phyloP scores from a whole-genome alignment of 768 basidiomycete species.

The Tricholoma sp. region DNA sequence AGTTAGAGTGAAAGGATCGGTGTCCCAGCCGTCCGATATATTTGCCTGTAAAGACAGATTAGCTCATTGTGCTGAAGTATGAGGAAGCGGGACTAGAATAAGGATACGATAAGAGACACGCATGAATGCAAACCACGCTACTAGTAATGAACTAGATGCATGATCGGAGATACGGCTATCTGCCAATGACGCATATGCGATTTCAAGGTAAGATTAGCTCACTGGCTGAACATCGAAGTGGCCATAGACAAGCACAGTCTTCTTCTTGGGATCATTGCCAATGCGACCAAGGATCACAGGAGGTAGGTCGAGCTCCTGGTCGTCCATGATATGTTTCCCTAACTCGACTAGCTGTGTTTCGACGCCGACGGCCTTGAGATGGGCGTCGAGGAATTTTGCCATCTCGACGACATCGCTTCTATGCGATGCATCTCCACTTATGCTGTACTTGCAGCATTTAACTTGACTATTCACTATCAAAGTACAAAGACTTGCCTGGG shows the following conservation, averaged over 20 bases:
- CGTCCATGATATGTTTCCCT: conserved; percentile 66
- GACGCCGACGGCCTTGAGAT: conserved; percentile 76
- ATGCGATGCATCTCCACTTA: conserved; percentile 66
- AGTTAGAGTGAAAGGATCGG: conserved; percentile 77
- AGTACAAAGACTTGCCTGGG: conserved; percentile 46
- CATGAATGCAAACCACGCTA: no score
- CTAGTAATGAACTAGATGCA: not conserved
- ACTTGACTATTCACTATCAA: not conserved
- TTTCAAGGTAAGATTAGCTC: conserved; percentile 12
- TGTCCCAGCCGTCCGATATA: conserved; percentile 78
- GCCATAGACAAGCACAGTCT: conserved; percentile 90
- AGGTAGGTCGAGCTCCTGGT: conserved; percentile 68
- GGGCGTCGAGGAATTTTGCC: conserved; percentile 73
- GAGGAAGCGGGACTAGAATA: no score
- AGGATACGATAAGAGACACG: no score
- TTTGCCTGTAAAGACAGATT: conserved; percentile 25
- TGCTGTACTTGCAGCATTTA: conserved; percentile 30
- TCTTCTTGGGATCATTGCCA: conserved; percentile 84
- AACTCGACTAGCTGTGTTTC: conserved; percentile 71
- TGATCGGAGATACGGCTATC: no score
- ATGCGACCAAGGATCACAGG: conserved; percentile 79
- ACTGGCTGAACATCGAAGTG: conserved; percentile 97
- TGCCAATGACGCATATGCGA: no score
- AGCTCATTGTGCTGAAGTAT: not conserved
- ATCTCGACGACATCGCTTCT: conserved; percentile 80